Conservation (phyloP, 768 basidiomycete genomes). For the Scleroderma citrinum region DNA sequence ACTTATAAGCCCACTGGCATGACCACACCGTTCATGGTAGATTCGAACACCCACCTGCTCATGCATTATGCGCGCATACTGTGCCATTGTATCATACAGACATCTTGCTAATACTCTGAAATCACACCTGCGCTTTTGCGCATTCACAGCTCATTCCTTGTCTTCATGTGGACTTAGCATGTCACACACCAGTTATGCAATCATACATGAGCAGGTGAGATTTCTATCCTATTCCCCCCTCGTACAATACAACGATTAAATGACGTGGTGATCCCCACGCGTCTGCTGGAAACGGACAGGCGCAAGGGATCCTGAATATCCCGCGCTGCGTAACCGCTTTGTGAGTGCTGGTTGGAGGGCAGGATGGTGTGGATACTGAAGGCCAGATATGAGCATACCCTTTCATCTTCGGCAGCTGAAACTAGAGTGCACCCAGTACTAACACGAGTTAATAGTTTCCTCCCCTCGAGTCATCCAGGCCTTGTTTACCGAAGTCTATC, state of each 20-base stretch:
- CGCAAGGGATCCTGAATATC: constrained; percentile 19
- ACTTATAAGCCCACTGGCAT: constrained; percentile 92
- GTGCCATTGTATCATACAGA: constrained; percentile 17
- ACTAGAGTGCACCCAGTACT: neutral
- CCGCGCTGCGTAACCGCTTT: constrained; percentile 43
- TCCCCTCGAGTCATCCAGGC: neutral
- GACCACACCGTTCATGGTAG: constrained; percentile 17
- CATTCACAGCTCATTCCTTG: neutral
- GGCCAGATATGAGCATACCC: constrained; percentile 81
- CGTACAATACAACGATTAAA: constrained; percentile 46
- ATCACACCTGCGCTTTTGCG: neutral
- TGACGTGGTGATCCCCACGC: constrained; percentile 55
- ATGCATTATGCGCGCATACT: constrained; percentile 24
- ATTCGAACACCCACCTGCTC: constrained; percentile 10
- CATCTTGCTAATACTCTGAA: constrained; percentile 1
- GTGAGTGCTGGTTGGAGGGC: constrained; percentile 42
- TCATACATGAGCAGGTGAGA: constrained; percentile 23
- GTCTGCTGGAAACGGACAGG: constrained; percentile 3
- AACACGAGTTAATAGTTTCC: neutral
- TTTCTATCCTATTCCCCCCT: neutral
- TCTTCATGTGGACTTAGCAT: neutral
- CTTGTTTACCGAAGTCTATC: neutral
- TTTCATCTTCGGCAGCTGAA: constrained; percentile 4
- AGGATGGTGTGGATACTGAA: constrained; percentile 55
- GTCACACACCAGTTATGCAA: neutral